Base-by-base conservation (phyloP, 2,329 filamentous ascomycete species). In the Ophiocordyceps sinensis region DNA sequence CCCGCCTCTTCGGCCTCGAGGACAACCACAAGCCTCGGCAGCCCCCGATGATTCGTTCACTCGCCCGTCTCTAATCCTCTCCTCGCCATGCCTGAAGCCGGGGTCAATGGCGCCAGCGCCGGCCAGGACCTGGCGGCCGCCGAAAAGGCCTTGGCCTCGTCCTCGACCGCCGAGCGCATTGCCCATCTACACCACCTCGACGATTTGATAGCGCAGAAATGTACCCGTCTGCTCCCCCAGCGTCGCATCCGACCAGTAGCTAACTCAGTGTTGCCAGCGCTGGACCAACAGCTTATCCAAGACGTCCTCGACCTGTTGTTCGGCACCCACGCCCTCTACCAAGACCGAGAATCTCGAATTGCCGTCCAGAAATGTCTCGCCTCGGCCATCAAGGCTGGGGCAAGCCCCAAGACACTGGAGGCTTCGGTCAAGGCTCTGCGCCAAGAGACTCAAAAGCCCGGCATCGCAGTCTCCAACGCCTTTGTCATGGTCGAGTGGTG, bases 401-500 rank as follows among this genome's bases (percentile, higher is more conserved):
- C 69, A 15, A 68, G 81, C 38, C 43, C 53, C 21, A 70, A 78
- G 32, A 61, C 74, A 23, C 63, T 91, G 38, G 66, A 75, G 32
- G 67, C 72, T 2, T 74, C 95, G 43, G 71, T 86, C 36, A 68
- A 71, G 36, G 73, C 73, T 39, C 60, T 95, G 44, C 75, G 79
- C 45, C 65, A 70, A 28, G 89, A 98, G 61, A 75, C 80, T 13
- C 70, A 75, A 47, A 95, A 94, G 59, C 66, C 73, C 15, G 79
- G 77, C 47, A 79, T 96, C 52, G 85, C 89, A 28, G 66, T 82
- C 14, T 76, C 73, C 36, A 93, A 79, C 60, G 84, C 87, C 5
- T 94, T 95, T 57, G 85, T 94, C 38, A 68, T 98, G 50, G 72
- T 91, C 13, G 85, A 94, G 60, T 98, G 89, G 89, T 86, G 79